Conservation (phyloP, 2,329 filamentous ascomycete genomes). For the Neofusicoccum sp. region DNA sequence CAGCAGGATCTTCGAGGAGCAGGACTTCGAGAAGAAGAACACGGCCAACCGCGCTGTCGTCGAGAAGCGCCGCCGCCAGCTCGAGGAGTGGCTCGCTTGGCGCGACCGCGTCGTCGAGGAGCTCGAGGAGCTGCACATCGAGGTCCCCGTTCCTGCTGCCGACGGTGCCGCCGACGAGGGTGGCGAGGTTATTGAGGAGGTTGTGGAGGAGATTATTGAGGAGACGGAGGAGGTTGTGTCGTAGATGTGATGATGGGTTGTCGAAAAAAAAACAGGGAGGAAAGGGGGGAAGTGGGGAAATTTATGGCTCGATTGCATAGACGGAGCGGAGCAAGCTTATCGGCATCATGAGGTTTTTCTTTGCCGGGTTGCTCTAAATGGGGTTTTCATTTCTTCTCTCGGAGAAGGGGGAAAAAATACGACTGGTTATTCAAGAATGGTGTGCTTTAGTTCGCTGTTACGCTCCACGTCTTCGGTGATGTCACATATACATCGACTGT, state of each 20-base stretch:
- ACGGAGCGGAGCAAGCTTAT: no score
- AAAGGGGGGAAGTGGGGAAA: background rate
- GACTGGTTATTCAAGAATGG: background rate
- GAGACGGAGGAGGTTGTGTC: constrained; percentile 78
- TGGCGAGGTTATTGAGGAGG: constrained; percentile 62
- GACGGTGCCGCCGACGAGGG: constrained; percentile 46
- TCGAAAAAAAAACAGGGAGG: background rate
- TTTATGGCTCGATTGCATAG: no score
- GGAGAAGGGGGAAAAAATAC: background rate
- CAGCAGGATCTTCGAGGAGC: constrained; percentile 89
- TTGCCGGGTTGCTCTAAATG: background rate
- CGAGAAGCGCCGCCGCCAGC: constrained; percentile 75
- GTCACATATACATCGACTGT: no score
- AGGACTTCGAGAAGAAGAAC: constrained; percentile 89
- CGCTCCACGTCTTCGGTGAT: no score
- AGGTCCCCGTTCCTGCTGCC: constrained; percentile 57
- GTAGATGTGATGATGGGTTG: background rate
- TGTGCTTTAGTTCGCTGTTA: no score
- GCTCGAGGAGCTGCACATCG: constrained; percentile 58
- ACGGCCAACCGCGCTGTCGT: constrained; percentile 93
- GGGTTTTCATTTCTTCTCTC: background rate
- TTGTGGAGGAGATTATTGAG: constrained; percentile 87
- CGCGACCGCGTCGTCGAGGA: constrained; percentile 70
- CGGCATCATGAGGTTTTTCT: background rate
- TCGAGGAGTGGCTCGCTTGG: constrained; percentile 90